Percentiles rank a stretch among this genome's conserved stretches.
Evolutionary conservation across 352 stramenopile species (phyloP).

Genomic region (Aphanomyces invadans): DNA sequence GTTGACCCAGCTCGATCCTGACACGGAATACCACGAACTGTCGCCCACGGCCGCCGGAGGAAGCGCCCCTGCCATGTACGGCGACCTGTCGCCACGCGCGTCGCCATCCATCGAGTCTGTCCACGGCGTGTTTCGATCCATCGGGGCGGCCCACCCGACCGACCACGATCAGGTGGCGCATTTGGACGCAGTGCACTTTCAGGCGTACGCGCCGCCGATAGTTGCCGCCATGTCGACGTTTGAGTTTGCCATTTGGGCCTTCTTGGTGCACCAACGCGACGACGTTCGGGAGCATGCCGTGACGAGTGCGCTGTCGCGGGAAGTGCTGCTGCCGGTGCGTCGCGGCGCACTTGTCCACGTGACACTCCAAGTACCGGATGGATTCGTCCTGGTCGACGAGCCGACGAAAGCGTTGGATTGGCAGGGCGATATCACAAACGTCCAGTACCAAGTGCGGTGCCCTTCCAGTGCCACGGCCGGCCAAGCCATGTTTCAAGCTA

Average conservation of each 20-base stretch:
- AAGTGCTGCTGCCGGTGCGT: slow-evolving; percentile 60
- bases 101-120: slow-evolving; percentile 29
- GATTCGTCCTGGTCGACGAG: slow-evolving; percentile 53
- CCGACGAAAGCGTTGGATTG: slow-evolving; percentile 60
- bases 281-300: slow-evolving; percentile 60
- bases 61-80: background rate
- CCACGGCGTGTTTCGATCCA: slow-evolving; percentile 51
- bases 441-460: slow-evolving; percentile 54
- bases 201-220: slow-evolving; percentile 54
- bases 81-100: background rate
- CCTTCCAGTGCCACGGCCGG: slow-evolving; percentile 42
- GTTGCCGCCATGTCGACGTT: slow-evolving; percentile 39
- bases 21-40: slow-evolving; percentile 35
- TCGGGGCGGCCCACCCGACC: slow-evolving; percentile 37
- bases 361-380: slow-evolving; percentile 50
- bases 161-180: slow-evolving; percentile 4
- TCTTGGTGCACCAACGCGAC: slow-evolving; percentile 53
- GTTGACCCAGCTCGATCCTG: background rate
- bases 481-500: slow-evolving; percentile 59
- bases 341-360: slow-evolving; percentile 67
- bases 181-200: slow-evolving; percentile 79
- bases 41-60: slow-evolving; percentile 45
- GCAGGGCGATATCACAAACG: slow-evolving; percentile 58
- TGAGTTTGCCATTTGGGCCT: slow-evolving; percentile 64
- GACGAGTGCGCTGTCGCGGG: slow-evolving; percentile 39